These are phyloP conservation scores for Limtongia smithiae DNA, from an alignment of 805 yeast genomes.

Conservation along the genomic window DNA sequence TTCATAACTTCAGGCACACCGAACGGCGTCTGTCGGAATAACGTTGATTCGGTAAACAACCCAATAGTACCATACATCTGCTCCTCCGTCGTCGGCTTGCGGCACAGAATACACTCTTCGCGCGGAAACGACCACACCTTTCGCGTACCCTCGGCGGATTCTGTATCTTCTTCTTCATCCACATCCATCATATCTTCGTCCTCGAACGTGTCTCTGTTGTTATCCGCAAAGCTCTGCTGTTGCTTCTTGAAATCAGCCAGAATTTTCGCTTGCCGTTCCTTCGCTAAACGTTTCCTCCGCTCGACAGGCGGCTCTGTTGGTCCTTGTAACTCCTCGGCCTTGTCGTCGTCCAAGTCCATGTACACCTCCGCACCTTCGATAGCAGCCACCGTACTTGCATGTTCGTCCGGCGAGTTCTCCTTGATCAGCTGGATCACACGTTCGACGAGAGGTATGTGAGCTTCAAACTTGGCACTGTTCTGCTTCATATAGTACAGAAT, in stretches of 20 bases:
- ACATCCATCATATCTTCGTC: slow-evolving; percentile 41
- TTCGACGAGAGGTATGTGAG: slow-evolving; percentile 20
- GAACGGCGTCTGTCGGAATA: slow-evolving; percentile 61
- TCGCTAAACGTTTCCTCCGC: slow-evolving; percentile 64
- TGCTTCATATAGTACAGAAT: slow-evolving; percentile 9
- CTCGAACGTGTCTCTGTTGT: slow-evolving; percentile 40
- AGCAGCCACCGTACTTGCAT: slow-evolving; percentile 28
- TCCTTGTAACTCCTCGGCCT: slow-evolving; percentile 34
- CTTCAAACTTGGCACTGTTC: slow-evolving; percentile 4
- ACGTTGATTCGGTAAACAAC: slow-evolving; percentile 55
- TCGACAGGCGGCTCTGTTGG: slow-evolving; percentile 45
- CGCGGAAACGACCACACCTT: slow-evolving; percentile 64
- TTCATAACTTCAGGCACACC: slow-evolving; percentile 61
- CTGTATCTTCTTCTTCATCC: slow-evolving; percentile 15
- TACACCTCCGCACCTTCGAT: slow-evolving; percentile 6
- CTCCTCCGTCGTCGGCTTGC: slow-evolving; percentile 62
- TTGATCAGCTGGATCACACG: slow-evolving; percentile 23
- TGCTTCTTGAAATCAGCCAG: slow-evolving; percentile 77
- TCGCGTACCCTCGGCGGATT: not conserved
- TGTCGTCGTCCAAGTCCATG: slow-evolving; percentile 1
- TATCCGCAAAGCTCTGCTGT: slow-evolving; percentile 68
- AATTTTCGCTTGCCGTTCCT: slow-evolving; percentile 63
- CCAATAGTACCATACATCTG: slow-evolving; percentile 76
- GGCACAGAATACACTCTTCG: slow-evolving; percentile 75
- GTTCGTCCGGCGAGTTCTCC: slow-evolving; percentile 18